A percentile compares a stretch with the other conserved stretches of the same genome.
phyloP scores from a whole-genome alignment of 768 basidiomycete species.

The Boletus huronensis region DNA sequence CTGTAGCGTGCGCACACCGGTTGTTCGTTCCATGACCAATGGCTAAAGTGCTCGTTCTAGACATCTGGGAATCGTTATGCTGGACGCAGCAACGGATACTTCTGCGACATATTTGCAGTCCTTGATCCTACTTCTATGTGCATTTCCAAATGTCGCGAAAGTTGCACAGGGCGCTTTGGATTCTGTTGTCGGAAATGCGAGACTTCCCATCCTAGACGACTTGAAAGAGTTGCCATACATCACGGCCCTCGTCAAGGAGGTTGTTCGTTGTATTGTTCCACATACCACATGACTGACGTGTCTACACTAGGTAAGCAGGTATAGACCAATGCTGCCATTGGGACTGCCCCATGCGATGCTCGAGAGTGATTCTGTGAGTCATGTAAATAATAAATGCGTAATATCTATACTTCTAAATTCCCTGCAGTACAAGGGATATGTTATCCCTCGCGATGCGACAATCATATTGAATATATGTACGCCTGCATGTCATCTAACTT shows the following conservation, averaged over 20 bases:
- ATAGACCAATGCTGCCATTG: slow-evolving; percentile 2
- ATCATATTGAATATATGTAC: slow-evolving; percentile 1
- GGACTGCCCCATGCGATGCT: slow-evolving; percentile 5
- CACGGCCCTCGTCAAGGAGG: slow-evolving; percentile 3
- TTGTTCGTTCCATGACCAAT: background rate
- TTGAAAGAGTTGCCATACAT: slow-evolving; percentile 5
- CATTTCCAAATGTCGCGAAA: slow-evolving; percentile 2
- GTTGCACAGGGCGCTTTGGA: slow-evolving; percentile 1
- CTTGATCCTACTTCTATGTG: slow-evolving; percentile 2
- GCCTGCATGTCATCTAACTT: background rate
- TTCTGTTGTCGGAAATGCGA: slow-evolving; percentile 1
- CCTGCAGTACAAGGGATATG: background rate
- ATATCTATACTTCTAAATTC: background rate
- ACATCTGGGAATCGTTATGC: slow-evolving; percentile 1
- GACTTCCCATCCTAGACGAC: background rate
- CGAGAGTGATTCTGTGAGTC: background rate
- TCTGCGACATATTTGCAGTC: slow-evolving; percentile 3
- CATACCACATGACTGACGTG: background rate
- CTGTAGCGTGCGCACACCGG: background rate
- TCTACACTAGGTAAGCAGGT: background rate
- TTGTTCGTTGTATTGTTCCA: background rate
- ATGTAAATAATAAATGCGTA: background rate
- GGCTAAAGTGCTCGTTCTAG: no score
- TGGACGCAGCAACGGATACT: slow-evolving; percentile 5
- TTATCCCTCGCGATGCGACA: slow-evolving; percentile 1